A percentile compares a stretch with the other conserved stretches of the same genome.
Conservation (phyloP, 2,329 filamentous ascomycete species). For the Teratosphaeria epicoccoides region DNA sequence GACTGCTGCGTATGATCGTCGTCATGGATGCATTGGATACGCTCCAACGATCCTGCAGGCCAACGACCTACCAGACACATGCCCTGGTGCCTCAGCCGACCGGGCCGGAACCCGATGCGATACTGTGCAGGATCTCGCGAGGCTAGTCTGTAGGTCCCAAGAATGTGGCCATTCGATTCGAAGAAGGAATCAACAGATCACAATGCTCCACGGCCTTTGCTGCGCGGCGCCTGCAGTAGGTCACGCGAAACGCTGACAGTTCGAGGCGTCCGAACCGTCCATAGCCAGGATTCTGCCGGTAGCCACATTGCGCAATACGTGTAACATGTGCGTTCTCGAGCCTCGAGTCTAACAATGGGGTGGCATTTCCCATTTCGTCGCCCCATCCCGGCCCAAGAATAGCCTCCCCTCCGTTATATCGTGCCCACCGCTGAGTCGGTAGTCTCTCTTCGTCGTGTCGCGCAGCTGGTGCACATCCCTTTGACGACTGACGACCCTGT, state of each 20-base stretch:
- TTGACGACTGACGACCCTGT: constrained; percentile 17
- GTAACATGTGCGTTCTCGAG: constrained; percentile 13
- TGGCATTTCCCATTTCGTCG: not conserved
- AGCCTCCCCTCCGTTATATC: not conserved
- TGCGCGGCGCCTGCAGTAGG: constrained; percentile 13
- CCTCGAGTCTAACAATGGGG: not conserved
- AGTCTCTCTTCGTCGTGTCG: not conserved
- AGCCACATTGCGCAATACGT: constrained; percentile 21
- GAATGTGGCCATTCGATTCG: constrained; percentile 10
- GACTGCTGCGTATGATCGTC: constrained; percentile 23
- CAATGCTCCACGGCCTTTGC: constrained; percentile 15
- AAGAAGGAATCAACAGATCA: constrained; percentile 17
- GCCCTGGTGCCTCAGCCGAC: constrained; percentile 22
- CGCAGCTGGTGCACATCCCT: constrained; percentile 15
- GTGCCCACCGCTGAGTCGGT: not conserved
- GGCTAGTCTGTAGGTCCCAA: constrained; percentile 16
- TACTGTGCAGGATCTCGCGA: constrained; percentile 17
- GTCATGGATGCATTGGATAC: constrained; percentile 19
- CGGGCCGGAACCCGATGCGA: constrained; percentile 21
- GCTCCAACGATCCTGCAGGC: constrained; percentile 11
- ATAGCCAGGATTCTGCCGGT: constrained; percentile 9
- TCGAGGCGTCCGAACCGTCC: constrained; percentile 6
- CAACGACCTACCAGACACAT: constrained; percentile 17
- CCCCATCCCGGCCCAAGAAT: not conserved
- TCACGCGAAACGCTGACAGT: constrained; percentile 24